These are phyloP conservation scores for Blastobotrys elegans DNA, from an alignment of 1,139 yeast genomes.

Conservation along the genomic window DNA sequence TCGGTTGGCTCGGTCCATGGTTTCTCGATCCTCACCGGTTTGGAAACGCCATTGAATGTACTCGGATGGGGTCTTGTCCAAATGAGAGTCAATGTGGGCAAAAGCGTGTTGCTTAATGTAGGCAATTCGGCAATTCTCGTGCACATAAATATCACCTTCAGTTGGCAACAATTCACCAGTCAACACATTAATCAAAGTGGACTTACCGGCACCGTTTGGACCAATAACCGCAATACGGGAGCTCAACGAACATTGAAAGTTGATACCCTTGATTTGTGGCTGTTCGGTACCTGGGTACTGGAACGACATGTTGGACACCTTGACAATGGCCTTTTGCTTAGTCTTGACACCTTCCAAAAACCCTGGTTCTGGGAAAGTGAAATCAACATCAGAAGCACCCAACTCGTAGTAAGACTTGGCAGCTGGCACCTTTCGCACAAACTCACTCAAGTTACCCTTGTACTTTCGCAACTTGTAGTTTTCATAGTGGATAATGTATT, in stretches of 20 bases:
- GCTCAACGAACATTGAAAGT: constrained; percentile 97
- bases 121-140: constrained; percentile 99
- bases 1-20: constrained; percentile 99
- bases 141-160: constrained; percentile 96
- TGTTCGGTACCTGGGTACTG: constrained; percentile 98
- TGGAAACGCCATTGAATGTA: constrained; percentile 99
- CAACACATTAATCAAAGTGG: constrained; percentile 95
- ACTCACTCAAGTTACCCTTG: constrained; percentile 99
- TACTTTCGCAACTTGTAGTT: constrained; percentile 99
- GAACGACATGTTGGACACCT: constrained; percentile 94
- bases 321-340: constrained; percentile 98
- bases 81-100: constrained; percentile 97
- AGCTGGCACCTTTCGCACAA: constrained; percentile 97
- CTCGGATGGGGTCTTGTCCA: constrained; percentile 99
- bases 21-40: constrained; percentile 99
- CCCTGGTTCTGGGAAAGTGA: constrained; percentile 99
- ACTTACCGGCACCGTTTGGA: constrained; percentile 99
- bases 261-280: constrained; percentile 86
- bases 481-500: constrained; percentile 99
- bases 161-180: constrained; percentile 99
- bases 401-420: constrained; percentile 98
- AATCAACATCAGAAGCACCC: constrained; percentile 95
- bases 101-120: constrained; percentile 99
- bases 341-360: constrained; percentile 99
- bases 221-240: constrained; percentile 99